Evolutionary conservation across 345 rosid species (phyloP).

Genomic region (Barbarea vulgaris): DNA sequence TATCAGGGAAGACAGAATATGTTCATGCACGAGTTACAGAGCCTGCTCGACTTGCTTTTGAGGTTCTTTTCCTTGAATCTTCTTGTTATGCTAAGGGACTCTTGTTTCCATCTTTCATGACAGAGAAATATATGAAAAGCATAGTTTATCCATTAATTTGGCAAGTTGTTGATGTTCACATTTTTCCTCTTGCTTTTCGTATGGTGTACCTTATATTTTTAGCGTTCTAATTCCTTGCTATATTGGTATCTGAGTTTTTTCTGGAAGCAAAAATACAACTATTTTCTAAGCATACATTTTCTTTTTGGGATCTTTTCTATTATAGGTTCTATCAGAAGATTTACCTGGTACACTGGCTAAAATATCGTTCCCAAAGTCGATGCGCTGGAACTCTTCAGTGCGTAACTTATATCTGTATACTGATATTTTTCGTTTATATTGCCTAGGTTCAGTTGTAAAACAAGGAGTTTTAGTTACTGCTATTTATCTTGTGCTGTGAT

Average conservation of each 20-base stretch:
- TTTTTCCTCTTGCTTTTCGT: conserved; percentile 8
- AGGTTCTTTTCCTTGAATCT: conserved; percentile 55
- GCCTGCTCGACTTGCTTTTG: conserved; percentile 69
- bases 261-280: conserved; percentile 7
- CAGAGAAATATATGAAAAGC: neutral
- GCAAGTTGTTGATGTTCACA: neutral
- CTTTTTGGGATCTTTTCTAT: conserved; percentile 6
- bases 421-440: neutral
- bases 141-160: conserved; percentile 1
- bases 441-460: conserved; percentile 1
- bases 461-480: conserved; percentile 1
- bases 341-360: conserved; percentile 70
- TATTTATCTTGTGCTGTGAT: conserved; percentile 31
- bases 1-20: conserved; percentile 90
- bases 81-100: conserved; percentile 29
- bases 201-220: conserved; percentile 4
- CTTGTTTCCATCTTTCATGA: conserved; percentile 14
- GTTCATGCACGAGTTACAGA: conserved; percentile 67
- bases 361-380: conserved; percentile 88
- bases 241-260: conserved; percentile 26
- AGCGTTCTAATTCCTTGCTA: conserved; percentile 1
- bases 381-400: conserved; percentile 97
- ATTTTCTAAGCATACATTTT: conserved; percentile 8
- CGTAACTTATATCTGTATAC: conserved; percentile 19
- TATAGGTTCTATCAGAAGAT: conserved; percentile 82